These are phyloP conservation scores for Fusarium begoniae DNA, from an alignment of 2,329 filamentous ascomycete species.

Conservation along the genomic window DNA sequence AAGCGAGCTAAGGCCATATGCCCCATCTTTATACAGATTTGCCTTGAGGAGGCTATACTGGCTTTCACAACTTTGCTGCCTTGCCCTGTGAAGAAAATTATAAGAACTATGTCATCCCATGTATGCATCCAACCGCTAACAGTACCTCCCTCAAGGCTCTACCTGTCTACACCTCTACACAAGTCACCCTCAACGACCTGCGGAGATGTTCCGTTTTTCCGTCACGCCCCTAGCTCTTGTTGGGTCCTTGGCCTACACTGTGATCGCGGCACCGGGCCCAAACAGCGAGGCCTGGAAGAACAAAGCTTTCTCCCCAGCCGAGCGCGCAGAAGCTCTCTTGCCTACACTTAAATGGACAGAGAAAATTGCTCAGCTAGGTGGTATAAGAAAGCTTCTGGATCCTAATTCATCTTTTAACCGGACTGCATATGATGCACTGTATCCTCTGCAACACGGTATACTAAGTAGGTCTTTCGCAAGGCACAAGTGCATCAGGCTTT, in stretches of 20 bases:
- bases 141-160: neutral
- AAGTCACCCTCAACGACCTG: neutral
- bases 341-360: neutral
- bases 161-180: neutral
- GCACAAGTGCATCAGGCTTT: neutral
- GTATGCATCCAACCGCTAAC: neutral
- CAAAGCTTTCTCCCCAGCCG: neutral
- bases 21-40: neutral
- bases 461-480: neutral
- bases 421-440: neutral
- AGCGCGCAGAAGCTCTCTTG: neutral
- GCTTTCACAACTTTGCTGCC: neutral
- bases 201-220: neutral
- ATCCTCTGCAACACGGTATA: neutral
- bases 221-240: neutral
- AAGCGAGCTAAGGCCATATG: neutral
- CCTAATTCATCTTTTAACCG: neutral
- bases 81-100: neutral
- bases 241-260: neutral
- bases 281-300: neutral
- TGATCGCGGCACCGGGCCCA: neutral
- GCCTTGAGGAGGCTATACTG: too few species aligned
- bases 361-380: neutral
- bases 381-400: neutral
- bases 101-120: neutral